Conservation (phyloP, 805 yeast genomes). For the Metschnikowia proteae region DNA sequence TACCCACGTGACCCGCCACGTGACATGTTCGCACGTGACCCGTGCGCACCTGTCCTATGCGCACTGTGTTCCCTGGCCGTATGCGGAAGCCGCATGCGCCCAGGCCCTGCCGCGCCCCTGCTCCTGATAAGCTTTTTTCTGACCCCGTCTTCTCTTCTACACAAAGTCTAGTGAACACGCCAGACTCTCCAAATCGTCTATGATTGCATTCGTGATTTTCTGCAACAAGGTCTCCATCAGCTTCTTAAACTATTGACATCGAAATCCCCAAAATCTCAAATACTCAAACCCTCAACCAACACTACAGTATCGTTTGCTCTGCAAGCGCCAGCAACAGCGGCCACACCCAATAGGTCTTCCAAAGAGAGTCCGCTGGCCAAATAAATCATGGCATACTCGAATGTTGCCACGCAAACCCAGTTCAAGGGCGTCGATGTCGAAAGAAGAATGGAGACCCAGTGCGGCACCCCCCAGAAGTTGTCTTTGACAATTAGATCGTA, state of each 20-base stretch:
- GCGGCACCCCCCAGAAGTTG: background rate
- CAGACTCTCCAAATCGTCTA: conserved; percentile 8
- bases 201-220: conserved; percentile 17
- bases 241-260: conserved; percentile 20
- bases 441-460: conserved; percentile 4
- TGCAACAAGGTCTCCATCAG: conserved; percentile 20
- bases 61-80: background rate
- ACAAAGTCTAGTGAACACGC: background rate
- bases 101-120: background rate
- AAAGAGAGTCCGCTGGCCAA: background rate
- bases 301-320: background rate
- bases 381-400: conserved; percentile 4
- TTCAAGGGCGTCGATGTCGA: background rate
- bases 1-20: background rate
- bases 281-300: background rate
- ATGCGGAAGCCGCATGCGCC: background rate
- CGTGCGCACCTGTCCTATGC: background rate
- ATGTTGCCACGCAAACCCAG: conserved; percentile 2
- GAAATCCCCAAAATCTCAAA: background rate
- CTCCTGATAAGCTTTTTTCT: conserved; percentile 1
- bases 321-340: background rate
- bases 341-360: background rate
- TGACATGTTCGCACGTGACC: background rate
- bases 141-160: background rate
- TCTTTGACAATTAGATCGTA: conserved; percentile 4